Base-by-base conservation (phyloP, 768 basidiomycete genomes). In the Boletus tylopilopsis region DNA sequence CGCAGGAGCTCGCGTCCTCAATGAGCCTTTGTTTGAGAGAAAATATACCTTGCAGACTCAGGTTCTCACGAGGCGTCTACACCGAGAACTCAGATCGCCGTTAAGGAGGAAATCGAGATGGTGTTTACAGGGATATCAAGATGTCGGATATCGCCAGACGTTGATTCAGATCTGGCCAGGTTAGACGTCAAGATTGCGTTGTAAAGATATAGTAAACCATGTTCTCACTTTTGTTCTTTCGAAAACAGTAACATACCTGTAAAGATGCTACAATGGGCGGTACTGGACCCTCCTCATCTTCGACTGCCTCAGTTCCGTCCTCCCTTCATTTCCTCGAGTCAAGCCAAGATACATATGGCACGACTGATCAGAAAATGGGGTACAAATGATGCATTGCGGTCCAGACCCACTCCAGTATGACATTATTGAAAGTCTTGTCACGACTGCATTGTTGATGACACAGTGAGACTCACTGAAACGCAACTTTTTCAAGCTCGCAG, bases 351-450 rank as follows among this genome's bases (percentile, higher is more conserved):
- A 39, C 5, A n/a, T n/a, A n/a, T 38, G 49, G 16, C 6, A 30
- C n/a, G 18, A 2, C 12, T n/a, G n/a, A n/a, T n/a, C n/a, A n/a
- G n/a, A 16, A 1, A 16, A 11, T n/a, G 9, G 73, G 18, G 18
- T 80, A 42, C 58, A 87, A 88, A 63, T 91, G 84, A 61, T 90
- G 91, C 40, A 90, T 76, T 1, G 88, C 88, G 3, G 87, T 89
- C 88, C 89, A 92, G 64, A 92, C 18, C 89, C 90, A 19, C 76
- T 74, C 89, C 90, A 91, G 64, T 91, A 86, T 90, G 16, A 90
- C 87, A 25, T 82, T 81, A 22, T 76, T 72, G 66, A 91, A 91
- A 1, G 87, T 87, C 58, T 91, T 85, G 53, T 91, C 87, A 56
- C 78, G 81, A 54, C 73, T 76, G 16, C 64, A 71, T 70, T 2